A percentile compares a stretch with the other conserved stretches of the same genome.
Evolutionary conservation across 2,329 filamentous ascomycete genomes (phyloP).

Genomic region (Paraconiothyrium brasiliense): DNA sequence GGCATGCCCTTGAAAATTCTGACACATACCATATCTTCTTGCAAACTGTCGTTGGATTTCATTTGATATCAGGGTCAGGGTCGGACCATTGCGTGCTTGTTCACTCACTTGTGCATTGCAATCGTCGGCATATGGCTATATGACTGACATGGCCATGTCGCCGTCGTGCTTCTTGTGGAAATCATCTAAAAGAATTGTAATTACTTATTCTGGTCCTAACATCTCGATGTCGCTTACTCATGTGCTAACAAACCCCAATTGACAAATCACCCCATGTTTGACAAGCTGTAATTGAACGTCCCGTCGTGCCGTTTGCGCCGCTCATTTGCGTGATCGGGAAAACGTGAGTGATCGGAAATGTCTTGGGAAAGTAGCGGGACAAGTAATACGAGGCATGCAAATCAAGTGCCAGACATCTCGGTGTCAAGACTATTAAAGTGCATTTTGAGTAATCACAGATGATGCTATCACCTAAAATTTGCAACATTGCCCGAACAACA

Average conservation of each 20-base stretch:
- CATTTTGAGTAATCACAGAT: too few species aligned
- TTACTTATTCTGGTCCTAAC: constrained; percentile 21
- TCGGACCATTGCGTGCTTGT: background rate
- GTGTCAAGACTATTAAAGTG: too few species aligned
- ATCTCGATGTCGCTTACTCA: background rate
- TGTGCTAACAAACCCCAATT: background rate
- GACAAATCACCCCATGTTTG: background rate
- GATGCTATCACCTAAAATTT: too few species aligned
- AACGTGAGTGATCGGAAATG: too few species aligned
- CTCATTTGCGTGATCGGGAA: too few species aligned
- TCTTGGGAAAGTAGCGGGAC: too few species aligned
- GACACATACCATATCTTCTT: constrained; percentile 11
- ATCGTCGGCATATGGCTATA: background rate
- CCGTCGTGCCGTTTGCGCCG: background rate
- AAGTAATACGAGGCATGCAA: too few species aligned
- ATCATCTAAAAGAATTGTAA: constrained; percentile 23
- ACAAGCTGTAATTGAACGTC: background rate
- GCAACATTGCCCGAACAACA: too few species aligned
- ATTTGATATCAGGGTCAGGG: background rate
- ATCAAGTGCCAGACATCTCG: too few species aligned
- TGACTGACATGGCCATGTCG: background rate
- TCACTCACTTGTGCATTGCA: background rate
- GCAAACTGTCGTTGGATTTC: background rate
- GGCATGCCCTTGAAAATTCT: background rate
- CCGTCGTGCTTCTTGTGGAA: background rate